Evolutionary conservation across 2,329 filamentous ascomycete species (phyloP).

Genomic region (Alternaria burnsii): DNA sequence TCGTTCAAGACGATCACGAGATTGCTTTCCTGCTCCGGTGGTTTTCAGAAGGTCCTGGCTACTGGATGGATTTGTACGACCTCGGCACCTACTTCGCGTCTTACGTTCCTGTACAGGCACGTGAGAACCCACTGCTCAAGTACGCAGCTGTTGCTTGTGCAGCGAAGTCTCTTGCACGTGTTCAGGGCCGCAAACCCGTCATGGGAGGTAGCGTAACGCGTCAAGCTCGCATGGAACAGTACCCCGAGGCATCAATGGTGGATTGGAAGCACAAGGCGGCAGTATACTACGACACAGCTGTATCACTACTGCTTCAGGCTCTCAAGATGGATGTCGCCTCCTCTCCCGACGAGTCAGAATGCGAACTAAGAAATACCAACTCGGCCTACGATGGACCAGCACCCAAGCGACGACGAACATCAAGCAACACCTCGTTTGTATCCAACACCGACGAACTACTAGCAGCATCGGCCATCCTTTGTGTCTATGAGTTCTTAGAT

Average conservation of each 20-base stretch:
- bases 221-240: conserved; percentile 63
- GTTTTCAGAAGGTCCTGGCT: conserved; percentile 67
- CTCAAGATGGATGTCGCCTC: conserved; percentile 45
- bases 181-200: conserved; percentile 61
- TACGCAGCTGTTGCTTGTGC: conserved; percentile 68
- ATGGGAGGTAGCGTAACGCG: conserved; percentile 58
- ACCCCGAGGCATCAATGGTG: conserved; percentile 57
- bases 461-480: conserved; percentile 71
- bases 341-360: conserved; percentile 42
- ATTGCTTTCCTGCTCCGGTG: conserved; percentile 67
- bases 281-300: conserved; percentile 67
- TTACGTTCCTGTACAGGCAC: conserved; percentile 66
- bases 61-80: conserved; percentile 68
- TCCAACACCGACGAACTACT: conserved; percentile 67
- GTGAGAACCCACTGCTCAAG: conserved; percentile 59
- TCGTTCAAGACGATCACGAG: conserved; percentile 59
- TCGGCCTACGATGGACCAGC: conserved; percentile 23
- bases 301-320: conserved; percentile 57
- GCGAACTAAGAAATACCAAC: conserved; percentile 25
- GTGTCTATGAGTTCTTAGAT: conserved; percentile 74
- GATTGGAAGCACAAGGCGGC: conserved; percentile 69
- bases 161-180: conserved; percentile 67
- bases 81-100: conserved; percentile 67
- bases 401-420: conserved; percentile 54
- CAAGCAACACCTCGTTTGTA: conserved; percentile 49